phyloP scores from a whole-genome alignment of 2,329 filamentous ascomycete species.

The Botryotinia globosa region DNA sequence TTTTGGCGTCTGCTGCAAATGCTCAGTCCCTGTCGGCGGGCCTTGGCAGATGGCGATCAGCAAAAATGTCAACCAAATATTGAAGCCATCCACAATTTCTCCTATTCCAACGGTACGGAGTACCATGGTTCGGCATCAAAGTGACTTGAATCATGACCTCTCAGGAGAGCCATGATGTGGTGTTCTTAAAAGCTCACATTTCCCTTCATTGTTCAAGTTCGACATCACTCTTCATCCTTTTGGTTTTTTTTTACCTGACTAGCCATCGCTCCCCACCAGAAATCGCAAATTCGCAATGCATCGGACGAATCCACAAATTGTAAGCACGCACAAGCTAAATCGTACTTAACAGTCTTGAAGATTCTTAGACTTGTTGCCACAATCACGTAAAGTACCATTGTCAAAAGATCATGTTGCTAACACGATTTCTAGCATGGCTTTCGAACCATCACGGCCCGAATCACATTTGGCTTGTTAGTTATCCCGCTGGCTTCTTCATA shows the following conservation, averaged over 20 bases:
- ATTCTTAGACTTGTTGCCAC: not conserved
- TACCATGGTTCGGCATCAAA: not conserved
- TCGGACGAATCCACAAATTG: slow-evolving; percentile 3
- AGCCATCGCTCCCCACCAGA: not conserved
- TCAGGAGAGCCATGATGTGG: not conserved
- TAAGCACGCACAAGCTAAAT: slow-evolving; percentile 1
- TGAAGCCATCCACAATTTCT: slow-evolving; percentile 2
- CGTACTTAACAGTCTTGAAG: not conserved
- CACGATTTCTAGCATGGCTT: not conserved
- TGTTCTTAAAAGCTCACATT: not conserved
- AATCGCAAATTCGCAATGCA: not conserved
- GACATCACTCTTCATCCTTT: not conserved
- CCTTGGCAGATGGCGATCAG: slow-evolving; percentile 1
- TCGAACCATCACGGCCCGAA: not conserved
- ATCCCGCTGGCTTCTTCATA: slow-evolving; percentile 6
- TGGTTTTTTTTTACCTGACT: not conserved
- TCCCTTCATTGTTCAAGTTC: not conserved
- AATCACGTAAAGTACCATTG: not conserved
- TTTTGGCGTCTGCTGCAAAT: not conserved
- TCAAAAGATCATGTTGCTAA: not conserved
- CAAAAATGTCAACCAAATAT: not conserved
- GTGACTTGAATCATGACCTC: not conserved
- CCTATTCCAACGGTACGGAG: not conserved
- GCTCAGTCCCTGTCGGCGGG: not conserved
- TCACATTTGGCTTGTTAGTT: not conserved